phyloP scores from a whole-genome alignment of 768 basidiomycete species.

The Tylopilus plumbeoviolaceoides region DNA sequence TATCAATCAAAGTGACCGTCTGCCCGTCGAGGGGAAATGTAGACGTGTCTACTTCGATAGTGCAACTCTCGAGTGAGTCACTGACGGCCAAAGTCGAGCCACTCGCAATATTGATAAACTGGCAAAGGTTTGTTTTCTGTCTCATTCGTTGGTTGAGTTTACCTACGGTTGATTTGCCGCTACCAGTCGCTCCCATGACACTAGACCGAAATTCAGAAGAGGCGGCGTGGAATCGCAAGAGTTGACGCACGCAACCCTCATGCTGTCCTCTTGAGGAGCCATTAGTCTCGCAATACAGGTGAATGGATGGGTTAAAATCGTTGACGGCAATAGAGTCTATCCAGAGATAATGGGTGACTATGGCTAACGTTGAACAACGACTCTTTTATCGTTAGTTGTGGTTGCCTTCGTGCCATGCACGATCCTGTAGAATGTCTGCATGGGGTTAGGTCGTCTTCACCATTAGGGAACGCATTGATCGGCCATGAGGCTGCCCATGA shows the following conservation, averaged over 20 bases:
- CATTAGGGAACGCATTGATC: neutral
- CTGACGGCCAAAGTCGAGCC: constrained; percentile 21
- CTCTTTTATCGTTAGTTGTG: constrained; percentile 1
- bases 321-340: neutral
- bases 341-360: neutral
- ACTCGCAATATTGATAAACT: constrained; percentile 21
- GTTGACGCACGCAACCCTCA: constrained; percentile 20
- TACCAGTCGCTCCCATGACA: constrained; percentile 23
- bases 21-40: constrained; percentile 42
- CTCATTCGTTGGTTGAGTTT: neutral
- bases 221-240: neutral
- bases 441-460: neutral
- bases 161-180: constrained; percentile 24
- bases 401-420: neutral
- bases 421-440: neutral
- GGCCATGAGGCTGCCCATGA: constrained; percentile 11
- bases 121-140: neutral
- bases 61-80: constrained; percentile 25
- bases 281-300: constrained; percentile 1
- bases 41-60: constrained; percentile 26
- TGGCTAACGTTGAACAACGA: neutral
- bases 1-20: constrained; percentile 48
- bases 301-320: neutral
- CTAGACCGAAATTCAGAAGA: constrained; percentile 10
- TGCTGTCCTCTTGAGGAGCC: constrained; percentile 6